A percentile compares a stretch with the other conserved stretches of the same genome.
Evolutionary conservation across 768 basidiomycete genomes (phyloP).

Genomic region (Boletus subparvulus): DNA sequence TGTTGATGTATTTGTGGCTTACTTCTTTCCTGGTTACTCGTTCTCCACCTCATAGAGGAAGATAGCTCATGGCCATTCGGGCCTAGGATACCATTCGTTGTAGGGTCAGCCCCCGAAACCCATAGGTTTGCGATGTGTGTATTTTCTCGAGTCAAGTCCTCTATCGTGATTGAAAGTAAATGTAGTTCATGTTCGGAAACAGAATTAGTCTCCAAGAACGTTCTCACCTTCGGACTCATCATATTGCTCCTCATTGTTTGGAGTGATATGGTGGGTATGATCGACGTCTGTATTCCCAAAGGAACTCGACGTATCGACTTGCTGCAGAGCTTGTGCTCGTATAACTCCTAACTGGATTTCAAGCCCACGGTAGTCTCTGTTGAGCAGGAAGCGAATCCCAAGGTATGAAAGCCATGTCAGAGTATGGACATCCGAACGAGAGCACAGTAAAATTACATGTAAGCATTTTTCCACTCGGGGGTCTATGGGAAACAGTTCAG

Average conservation of each 20-base stretch:
- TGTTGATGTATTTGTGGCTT: not conserved
- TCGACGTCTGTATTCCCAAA: constrained; percentile 5
- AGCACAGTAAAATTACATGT: constrained; percentile 24
- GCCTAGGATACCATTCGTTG: not conserved
- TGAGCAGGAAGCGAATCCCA: not conserved
- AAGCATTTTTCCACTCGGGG: constrained; percentile 53
- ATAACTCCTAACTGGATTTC: constrained; percentile 66
- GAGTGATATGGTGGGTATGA: not conserved
- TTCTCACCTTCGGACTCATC: constrained; percentile 11
- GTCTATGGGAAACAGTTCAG: constrained; percentile 41
- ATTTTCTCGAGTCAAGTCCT: not conserved
- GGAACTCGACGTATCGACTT: constrained; percentile 17
- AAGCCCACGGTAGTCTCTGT: constrained; percentile 69
- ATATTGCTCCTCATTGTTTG: not conserved
- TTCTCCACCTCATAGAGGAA: not conserved
- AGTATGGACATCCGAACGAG: not conserved
- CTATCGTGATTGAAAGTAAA: constrained; percentile 1
- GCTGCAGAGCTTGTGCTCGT: constrained; percentile 32
- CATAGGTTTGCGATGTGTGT: not conserved
- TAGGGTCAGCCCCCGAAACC: not conserved
- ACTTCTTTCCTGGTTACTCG: constrained; percentile 11
- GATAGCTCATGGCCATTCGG: not conserved
- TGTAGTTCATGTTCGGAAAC: not conserved
- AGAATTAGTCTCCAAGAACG: not conserved
- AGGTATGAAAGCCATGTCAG: not conserved